These are phyloP conservation scores for Penicillium sp. DNA, from an alignment of 2,329 filamentous ascomycete species.

Conservation along the genomic window DNA sequence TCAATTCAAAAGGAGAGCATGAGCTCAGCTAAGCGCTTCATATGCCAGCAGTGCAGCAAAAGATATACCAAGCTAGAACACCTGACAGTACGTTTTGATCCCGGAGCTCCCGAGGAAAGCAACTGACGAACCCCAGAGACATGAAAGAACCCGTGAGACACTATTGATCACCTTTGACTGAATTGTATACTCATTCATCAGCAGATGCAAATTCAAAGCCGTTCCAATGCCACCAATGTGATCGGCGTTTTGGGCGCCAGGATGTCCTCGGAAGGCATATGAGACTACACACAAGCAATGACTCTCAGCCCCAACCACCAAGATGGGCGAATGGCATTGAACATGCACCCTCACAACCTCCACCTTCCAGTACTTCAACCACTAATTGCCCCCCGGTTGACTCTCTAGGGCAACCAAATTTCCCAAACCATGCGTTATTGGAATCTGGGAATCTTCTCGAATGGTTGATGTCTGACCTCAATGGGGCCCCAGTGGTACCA, in stretches of 20 bases:
- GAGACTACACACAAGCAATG: slow-evolving; percentile 14
- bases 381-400: background rate
- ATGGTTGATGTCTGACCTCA: slow-evolving; percentile 17
- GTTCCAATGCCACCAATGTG: slow-evolving; percentile 19
- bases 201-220: slow-evolving; percentile 22
- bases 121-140: slow-evolving; percentile 7
- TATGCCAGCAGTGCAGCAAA: slow-evolving; percentile 14
- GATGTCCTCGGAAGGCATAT: slow-evolving; percentile 22
- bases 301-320: background rate
- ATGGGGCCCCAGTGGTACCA: slow-evolving; percentile 4
- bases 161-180: no score
- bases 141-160: slow-evolving; percentile 13
- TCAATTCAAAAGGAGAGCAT: background rate
- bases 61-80: slow-evolving; percentile 22
- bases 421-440: background rate
- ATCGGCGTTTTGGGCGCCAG: slow-evolving; percentile 21
- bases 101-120: background rate
- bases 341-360: background rate
- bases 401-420: background rate
- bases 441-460: slow-evolving; percentile 12
- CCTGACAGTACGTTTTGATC: slow-evolving; percentile 11
- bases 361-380: background rate
- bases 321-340: background rate
- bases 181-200: background rate
- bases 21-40: slow-evolving; percentile 3